Base-by-base conservation (phyloP, 352 stramenopile species). In the Hyaloperonospora arabidopsidis region DNA sequence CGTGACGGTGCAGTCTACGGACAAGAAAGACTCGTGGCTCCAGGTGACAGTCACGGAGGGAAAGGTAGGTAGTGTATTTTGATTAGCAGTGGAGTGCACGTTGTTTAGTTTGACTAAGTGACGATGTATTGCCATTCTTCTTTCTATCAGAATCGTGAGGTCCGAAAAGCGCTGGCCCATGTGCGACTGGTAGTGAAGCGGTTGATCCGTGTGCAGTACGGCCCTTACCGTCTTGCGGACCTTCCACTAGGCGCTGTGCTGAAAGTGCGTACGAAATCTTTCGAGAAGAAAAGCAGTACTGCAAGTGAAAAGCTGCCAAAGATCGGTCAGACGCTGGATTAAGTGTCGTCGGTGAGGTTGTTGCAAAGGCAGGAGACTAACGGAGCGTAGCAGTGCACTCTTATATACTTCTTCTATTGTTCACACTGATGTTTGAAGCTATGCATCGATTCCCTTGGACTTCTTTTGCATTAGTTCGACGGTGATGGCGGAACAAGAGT, bases 21-120 rank as follows among this genome's bases (percentile, higher is more conserved):
- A 92, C 60, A 91, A 87, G 60, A 91, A 93, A 50, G 80, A 95
- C 63, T 91, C 79, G 44, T 97, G 88, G 87, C 74, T 96, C 10
- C 72, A 91, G 52, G 73, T 97, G 2, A 79, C 84, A 22, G 68
- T 96, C 35, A 66, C 76, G 0, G 88, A 97, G 65, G 87, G 88
- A 36, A 96, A 95, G 65, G 81, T 88, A 50, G 41, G 49, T 50
- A 18, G 23, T 40, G 21, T 12, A 17, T 41, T 12, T 28, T 1
- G 5, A 1, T 36, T 8, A 41, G n/a, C 19, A 21, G 11, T 44
- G 19, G n/a, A 19, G 19, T 19, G 38, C 38, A 21, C 15, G n/a
- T 44, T 12, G 38, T 18, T 44, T 18, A 22, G 5, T 19, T 21
- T 15, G 3, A 44, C 11, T 14, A 14, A 44, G 38, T 44, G 19